A percentile compares a stretch with the other conserved stretches of the same genome.
Evolutionary conservation across 2,329 filamentous ascomycete species (phyloP).

Genomic region (Penicillium sp.): DNA sequence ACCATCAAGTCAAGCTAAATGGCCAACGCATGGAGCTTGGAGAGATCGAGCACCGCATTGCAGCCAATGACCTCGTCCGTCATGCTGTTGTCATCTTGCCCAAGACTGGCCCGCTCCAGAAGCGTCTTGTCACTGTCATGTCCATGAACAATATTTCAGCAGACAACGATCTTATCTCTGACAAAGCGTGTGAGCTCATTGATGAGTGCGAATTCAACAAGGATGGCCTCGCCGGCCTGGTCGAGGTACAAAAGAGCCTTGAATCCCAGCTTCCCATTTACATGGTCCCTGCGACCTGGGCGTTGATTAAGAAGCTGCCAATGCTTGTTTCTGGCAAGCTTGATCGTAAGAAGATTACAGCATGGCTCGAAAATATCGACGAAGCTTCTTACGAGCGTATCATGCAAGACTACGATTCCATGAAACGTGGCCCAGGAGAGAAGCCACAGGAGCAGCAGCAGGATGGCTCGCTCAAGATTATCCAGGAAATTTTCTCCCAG

Average conservation of each 20-base stretch:
- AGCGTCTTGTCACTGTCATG: conserved; percentile 48
- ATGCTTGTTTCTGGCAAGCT: conserved; percentile 39
- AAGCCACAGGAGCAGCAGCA: conserved; percentile 19
- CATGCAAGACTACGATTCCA: conserved; percentile 36
- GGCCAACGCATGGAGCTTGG: conserved; percentile 65
- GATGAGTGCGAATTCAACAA: conserved; percentile 23
- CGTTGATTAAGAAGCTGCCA: conserved; percentile 42
- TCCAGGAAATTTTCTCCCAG: conserved; percentile 36
- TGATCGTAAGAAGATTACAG: conserved; percentile 40
- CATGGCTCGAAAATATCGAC: conserved; percentile 48
- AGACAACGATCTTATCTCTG: conserved; percentile 26
- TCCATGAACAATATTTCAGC: conserved; percentile 32
- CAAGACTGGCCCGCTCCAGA: conserved; percentile 43
- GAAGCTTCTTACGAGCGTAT: conserved; percentile 41
- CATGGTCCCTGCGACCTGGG: conserved; percentile 45
- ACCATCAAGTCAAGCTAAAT: conserved; percentile 65
- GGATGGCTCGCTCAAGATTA: conserved; percentile 17
- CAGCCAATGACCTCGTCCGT: conserved; percentile 33
- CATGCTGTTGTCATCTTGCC: conserved; percentile 47
- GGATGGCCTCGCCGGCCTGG: conserved; percentile 30
- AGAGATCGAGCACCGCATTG: conserved; percentile 45
- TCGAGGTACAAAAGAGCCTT: conserved; percentile 38
- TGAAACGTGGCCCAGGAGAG: conserved; percentile 25
- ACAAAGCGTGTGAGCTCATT: conserved; percentile 35
- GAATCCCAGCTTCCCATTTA: conserved; percentile 46